These are phyloP conservation scores for Parasarocladium wereldwijsianum DNA, from an alignment of 2,329 filamentous ascomycete species.

Conservation along the genomic window DNA sequence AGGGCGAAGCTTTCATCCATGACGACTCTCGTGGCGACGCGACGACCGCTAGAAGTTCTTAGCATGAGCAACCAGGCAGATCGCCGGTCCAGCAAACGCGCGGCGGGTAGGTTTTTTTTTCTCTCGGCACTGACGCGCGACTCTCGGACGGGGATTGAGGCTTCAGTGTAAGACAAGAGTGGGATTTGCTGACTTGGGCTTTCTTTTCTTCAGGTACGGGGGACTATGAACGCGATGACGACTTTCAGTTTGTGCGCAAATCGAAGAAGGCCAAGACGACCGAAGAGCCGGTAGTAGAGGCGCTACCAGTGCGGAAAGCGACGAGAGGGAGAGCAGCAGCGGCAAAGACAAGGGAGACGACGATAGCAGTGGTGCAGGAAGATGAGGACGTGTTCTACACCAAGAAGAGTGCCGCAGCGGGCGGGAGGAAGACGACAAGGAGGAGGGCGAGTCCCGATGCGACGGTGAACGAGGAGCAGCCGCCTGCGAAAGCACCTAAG, in stretches of 20 bases:
- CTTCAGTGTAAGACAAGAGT: slow-evolving; percentile 2
- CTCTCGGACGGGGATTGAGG: slow-evolving; percentile 1
- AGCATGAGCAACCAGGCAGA: slow-evolving; percentile 54
- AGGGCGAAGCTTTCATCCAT: no score
- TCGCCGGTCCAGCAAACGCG: slow-evolving; percentile 48
- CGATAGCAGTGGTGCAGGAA: slow-evolving; percentile 8
- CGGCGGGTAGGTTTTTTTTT: slow-evolving; percentile 46
- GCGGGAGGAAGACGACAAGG: slow-evolving; percentile 17
- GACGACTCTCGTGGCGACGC: slow-evolving; percentile 53
- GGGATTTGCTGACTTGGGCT: slow-evolving; percentile 8
- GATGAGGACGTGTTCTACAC: slow-evolving; percentile 6
- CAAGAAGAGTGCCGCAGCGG: slow-evolving; percentile 12
- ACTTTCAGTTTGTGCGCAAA: slow-evolving; percentile 59
- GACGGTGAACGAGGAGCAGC: slow-evolving; percentile 21
- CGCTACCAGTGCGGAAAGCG: slow-evolving; percentile 24
- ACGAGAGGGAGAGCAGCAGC: slow-evolving; percentile 14
- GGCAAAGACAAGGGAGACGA: slow-evolving; percentile 19
- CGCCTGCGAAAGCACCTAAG: slow-evolving; percentile 22
- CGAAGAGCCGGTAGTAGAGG: slow-evolving; percentile 22
- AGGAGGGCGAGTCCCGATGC: slow-evolving; percentile 25
- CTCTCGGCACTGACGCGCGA: slow-evolving; percentile 1
- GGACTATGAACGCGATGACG: slow-evolving; percentile 59
- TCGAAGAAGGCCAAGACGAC: slow-evolving; percentile 50
- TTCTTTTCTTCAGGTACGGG: slow-evolving; percentile 18
- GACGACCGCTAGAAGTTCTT: slow-evolving; percentile 50